These are phyloP conservation scores for Xylaria sp. DNA, from an alignment of 2,329 filamentous ascomycete species.

Conservation along the genomic window DNA sequence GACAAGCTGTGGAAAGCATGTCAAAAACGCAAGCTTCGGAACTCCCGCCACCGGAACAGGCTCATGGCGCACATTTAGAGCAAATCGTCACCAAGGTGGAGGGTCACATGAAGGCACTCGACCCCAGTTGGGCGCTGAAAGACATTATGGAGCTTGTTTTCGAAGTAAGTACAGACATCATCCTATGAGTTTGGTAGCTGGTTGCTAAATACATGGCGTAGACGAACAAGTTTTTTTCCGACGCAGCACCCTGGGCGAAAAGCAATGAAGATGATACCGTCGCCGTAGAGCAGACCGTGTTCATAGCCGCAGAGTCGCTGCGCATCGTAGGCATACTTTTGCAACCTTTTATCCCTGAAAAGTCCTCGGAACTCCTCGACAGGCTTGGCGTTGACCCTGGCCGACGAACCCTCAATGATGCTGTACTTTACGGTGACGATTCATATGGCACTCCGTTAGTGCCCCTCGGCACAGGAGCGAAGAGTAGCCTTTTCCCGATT, in stretches of 20 bases:
- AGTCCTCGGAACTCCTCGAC: constrained; percentile 78
- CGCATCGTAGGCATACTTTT: constrained; percentile 85
- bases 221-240: constrained; percentile 75
- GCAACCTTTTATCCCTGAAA: constrained; percentile 89
- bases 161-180: constrained; percentile 58
- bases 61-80: constrained; percentile 55
- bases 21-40: neutral
- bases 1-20: constrained; percentile 63
- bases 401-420: constrained; percentile 71
- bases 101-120: constrained; percentile 69
- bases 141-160: constrained; percentile 71
- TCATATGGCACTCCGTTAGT: constrained; percentile 69
- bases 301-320: constrained; percentile 77
- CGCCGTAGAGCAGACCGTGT: constrained; percentile 71
- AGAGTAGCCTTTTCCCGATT: constrained; percentile 64
- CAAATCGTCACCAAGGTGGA: constrained; percentile 56
- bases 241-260: constrained; percentile 75
- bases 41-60: constrained; percentile 44
- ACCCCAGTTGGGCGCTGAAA: constrained; percentile 73
- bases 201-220: constrained; percentile 48
- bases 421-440: constrained; percentile 71
- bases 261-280: constrained; percentile 53
- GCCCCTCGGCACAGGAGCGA: constrained; percentile 52
- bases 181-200: neutral
- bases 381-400: constrained; percentile 75